Evolutionary conservation across 176 grass and related monocot species (phyloP).

Genomic region (Carex pumila): DNA sequence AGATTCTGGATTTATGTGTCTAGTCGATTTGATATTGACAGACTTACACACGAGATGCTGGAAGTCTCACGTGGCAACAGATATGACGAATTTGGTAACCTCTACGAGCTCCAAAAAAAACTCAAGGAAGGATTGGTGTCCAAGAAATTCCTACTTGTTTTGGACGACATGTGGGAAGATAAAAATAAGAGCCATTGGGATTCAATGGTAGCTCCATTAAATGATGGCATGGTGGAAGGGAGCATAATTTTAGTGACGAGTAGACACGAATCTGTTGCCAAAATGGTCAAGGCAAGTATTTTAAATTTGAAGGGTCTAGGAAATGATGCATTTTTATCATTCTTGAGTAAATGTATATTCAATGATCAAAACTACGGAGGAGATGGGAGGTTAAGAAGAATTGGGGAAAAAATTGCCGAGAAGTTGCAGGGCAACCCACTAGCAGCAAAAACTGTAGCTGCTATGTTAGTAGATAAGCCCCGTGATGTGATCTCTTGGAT

Average conservation of each 20-base stretch:
- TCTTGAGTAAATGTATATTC: constrained; percentile 32
- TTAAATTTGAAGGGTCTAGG: background rate
- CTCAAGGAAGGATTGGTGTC: background rate
- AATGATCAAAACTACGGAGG: background rate
- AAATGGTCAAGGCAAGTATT: constrained; percentile 13
- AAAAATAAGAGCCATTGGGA: background rate
- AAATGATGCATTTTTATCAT: background rate
- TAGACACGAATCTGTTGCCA: background rate
- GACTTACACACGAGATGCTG: constrained; percentile 10
- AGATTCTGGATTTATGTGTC: constrained; percentile 22
- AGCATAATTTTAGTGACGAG: constrained; percentile 28
- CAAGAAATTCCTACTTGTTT: constrained; percentile 26
- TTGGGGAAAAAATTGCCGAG: background rate
- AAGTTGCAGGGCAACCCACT: constrained; percentile 1
- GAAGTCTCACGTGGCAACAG: background rate
- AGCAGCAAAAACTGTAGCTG: background rate
- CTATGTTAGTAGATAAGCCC: background rate
- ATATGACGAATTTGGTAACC: background rate
- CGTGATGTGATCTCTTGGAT: background rate
- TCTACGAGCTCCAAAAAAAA: background rate
- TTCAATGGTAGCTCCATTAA: constrained; percentile 10
- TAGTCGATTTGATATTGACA: background rate
- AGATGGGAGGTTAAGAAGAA: background rate
- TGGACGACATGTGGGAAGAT: constrained; percentile 34
- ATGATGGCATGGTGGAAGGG: background rate